These are phyloP conservation scores for Daucus carota DNA, from an alignment of 129 eudicot species.

Conservation along the genomic window DH1_v3.0 NC_030383.2:16878001-16878500, in stretches of 20 bases:
- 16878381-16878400: slow-evolving; percentile 7
- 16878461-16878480: slow-evolving; percentile 12
- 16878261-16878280: slow-evolving; percentile 12
- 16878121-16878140: too few relatives aligned
- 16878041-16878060: too few relatives aligned
- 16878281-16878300: slow-evolving; percentile 15
- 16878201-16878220: slow-evolving; percentile 20
- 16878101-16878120: too few relatives aligned
- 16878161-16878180: not conserved
- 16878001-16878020: too few relatives aligned
- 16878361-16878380: not conserved
- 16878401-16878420: not conserved
- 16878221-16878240: slow-evolving; percentile 19
- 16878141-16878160: too few relatives aligned
- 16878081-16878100: too few relatives aligned
- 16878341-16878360: slow-evolving; percentile 23
- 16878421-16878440: slow-evolving; percentile 14
- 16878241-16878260: slow-evolving; percentile 15
- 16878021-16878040: too few relatives aligned
- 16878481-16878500: slow-evolving; percentile 21
- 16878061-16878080: too few relatives aligned
- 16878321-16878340: slow-evolving; percentile 1
- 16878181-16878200: slow-evolving; percentile 17
- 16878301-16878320: not conserved
- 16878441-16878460: slow-evolving; percentile 19